These are phyloP conservation scores for Aquilaria agallochum DNA, from an alignment of 441 rosid species.

Conservation along the genomic window DNA sequence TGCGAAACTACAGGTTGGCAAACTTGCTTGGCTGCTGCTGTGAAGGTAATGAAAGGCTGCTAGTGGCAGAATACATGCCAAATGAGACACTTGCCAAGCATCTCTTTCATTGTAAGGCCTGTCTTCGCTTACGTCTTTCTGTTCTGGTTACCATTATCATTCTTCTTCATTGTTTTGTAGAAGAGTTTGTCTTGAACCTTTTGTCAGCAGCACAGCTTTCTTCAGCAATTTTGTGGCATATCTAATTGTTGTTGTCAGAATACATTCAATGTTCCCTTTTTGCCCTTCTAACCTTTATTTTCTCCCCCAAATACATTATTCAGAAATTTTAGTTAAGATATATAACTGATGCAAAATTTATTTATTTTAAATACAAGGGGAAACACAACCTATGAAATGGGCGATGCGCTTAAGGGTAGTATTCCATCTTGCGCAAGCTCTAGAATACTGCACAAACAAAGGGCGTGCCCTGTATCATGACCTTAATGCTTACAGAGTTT, in stretches of 20 bases:
- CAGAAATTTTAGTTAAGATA: not conserved
- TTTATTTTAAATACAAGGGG: conserved; percentile 49
- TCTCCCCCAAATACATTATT: not conserved
- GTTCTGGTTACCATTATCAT: not conserved
- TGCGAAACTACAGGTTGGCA: conserved; percentile 54
- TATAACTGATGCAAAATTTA: not conserved
- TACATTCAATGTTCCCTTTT: not conserved
- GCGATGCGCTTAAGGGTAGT: conserved; percentile 89
- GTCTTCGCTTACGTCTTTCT: not conserved
- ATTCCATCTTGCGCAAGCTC: conserved; percentile 86
- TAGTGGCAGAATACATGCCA: conserved; percentile 68
- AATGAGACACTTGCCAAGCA: conserved; percentile 72
- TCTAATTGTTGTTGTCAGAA: no score
- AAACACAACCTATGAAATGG: conserved; percentile 92
- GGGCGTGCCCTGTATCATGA: conserved; percentile 93
- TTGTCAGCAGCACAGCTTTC: no score
- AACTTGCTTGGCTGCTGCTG: conserved; percentile 72
- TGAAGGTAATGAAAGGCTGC: conserved; percentile 69
- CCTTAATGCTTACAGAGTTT: conserved; percentile 83
- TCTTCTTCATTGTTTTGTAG: not conserved
- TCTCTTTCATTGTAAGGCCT: conserved; percentile 60
- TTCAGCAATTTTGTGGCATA: no score
- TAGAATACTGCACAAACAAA: conserved; percentile 77
- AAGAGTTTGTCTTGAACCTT: no score
- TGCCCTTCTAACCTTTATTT: conserved; percentile 1